phyloP scores from a whole-genome alignment of 148 eudicot genomes.

The Nepenthes mirabilis region DNA sequence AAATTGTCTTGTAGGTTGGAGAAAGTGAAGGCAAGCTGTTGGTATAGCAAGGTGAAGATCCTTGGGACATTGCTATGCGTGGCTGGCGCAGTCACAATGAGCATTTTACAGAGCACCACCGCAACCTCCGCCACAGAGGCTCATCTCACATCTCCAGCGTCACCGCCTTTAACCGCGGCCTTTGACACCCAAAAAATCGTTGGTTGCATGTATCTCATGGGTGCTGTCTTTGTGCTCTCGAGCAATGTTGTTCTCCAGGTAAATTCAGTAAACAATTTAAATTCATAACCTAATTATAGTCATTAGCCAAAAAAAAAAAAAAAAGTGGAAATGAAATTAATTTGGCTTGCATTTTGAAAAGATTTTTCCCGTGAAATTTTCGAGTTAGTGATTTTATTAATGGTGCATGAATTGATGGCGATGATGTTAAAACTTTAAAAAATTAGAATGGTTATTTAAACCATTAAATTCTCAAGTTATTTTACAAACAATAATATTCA shows the following conservation, averaged over 20 bases:
- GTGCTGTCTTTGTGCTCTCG: conserved; percentile 4
- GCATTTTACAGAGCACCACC: conserved; percentile 35
- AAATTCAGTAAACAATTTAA: background rate
- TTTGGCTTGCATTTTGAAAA: no score
- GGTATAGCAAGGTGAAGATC: conserved; percentile 50
- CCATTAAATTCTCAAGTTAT: no score
- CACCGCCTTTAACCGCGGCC: background rate
- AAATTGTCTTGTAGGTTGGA: conserved; percentile 36
- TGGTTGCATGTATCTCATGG: conserved; percentile 6
- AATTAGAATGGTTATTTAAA: no score
- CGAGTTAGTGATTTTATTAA: no score
- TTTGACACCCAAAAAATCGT: conserved; percentile 14
- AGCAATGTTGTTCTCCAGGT: conserved; percentile 8
- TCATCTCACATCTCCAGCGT: background rate
- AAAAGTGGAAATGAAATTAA: no score
- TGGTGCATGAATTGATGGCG: no score
- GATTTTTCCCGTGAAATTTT: no score
- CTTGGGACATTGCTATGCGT: conserved; percentile 58
- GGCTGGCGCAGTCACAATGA: conserved; percentile 56
- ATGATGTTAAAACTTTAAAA: no score
- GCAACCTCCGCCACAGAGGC: background rate
- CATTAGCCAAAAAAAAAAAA: no score
- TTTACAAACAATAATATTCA: no score
- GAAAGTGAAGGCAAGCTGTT: conserved; percentile 33
- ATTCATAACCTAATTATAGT: no score